Evolutionary conservation across 768 basidiomycete species (phyloP).

Genomic region (Trametes gibbosa): DNA sequence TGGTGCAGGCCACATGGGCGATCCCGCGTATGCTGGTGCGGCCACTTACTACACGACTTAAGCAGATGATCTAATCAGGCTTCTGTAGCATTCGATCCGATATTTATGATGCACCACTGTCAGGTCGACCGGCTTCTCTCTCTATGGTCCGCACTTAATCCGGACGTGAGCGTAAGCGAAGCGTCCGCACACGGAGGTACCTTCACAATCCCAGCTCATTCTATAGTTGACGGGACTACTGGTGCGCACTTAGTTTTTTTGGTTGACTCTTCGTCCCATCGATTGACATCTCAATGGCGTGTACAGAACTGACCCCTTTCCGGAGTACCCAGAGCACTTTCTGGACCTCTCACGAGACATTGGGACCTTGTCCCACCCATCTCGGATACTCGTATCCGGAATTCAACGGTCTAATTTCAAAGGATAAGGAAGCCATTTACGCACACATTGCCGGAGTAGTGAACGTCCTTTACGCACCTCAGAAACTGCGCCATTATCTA

Average conservation of each 20-base stretch:
- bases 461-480: conserved; percentile 31
- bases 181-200: conserved; percentile 8
- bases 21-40: conserved; percentile 40
- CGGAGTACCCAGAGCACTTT: conserved; percentile 37
- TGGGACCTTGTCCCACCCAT: conserved; percentile 25
- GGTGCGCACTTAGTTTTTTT: background rate
- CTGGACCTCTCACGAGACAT: conserved; percentile 38
- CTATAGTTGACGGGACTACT: conserved; percentile 12
- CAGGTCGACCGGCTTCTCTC: conserved; percentile 54
- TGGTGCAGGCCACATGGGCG: conserved; percentile 41
- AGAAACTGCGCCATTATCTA: background rate
- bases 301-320: conserved; percentile 46
- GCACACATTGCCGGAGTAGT: conserved; percentile 35
- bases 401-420: conserved; percentile 39
- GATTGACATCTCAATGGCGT: no score
- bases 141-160: conserved; percentile 49
- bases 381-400: conserved; percentile 53
- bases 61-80: background rate
- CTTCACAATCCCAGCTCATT: conserved; percentile 11
- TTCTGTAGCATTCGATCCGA: conserved; percentile 46
- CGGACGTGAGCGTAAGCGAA: conserved; percentile 36
- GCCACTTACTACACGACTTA: background rate
- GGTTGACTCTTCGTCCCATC: background rate
- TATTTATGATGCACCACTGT: conserved; percentile 53
- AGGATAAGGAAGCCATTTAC: conserved; percentile 27